phyloP scores from a whole-genome alignment of 2,329 filamentous ascomycete genomes.

The Alternaria consortialis region DNA sequence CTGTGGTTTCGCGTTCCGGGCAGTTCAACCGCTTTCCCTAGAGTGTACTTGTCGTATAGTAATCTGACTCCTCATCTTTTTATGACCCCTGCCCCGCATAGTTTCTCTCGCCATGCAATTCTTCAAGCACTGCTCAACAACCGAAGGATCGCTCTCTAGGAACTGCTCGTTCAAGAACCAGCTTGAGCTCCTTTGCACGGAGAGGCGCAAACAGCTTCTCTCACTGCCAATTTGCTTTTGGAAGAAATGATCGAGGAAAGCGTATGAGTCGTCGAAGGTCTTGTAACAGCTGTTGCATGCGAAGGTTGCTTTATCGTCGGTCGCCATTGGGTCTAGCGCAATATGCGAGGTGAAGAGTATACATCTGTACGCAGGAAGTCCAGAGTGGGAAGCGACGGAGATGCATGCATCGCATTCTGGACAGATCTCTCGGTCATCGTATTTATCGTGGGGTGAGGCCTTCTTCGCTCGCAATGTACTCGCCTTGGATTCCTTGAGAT shows the following conservation, averaged over 20 bases:
- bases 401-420: constrained; percentile 44
- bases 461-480: constrained; percentile 40
- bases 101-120: constrained; percentile 46
- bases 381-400: constrained; percentile 43
- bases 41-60: constrained; percentile 26
- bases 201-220: constrained; percentile 36
- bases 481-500: constrained; percentile 27
- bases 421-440: constrained; percentile 48
- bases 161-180: constrained; percentile 29
- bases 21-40: background rate
- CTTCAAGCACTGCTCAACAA: constrained; percentile 44
- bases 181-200: constrained; percentile 17
- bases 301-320: constrained; percentile 37
- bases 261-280: constrained; percentile 46
- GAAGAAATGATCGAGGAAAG: constrained; percentile 47
- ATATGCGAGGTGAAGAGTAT: constrained; percentile 46
- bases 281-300: constrained; percentile 50
- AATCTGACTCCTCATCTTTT: constrained; percentile 26
- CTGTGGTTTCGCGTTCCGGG: background rate
- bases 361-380: constrained; percentile 40
- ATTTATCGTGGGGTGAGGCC: constrained; percentile 35
- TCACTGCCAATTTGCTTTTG: constrained; percentile 47
- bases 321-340: constrained; percentile 9
- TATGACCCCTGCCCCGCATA: constrained; percentile 30
- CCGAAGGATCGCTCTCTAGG: constrained; percentile 32